Percentiles rank a stretch among this genome's conserved stretches.
These are phyloP conservation scores for Kalaharituber pfeilii DNA, from an alignment of 2,329 filamentous ascomycete species.

Conservation along the genomic window DNA sequence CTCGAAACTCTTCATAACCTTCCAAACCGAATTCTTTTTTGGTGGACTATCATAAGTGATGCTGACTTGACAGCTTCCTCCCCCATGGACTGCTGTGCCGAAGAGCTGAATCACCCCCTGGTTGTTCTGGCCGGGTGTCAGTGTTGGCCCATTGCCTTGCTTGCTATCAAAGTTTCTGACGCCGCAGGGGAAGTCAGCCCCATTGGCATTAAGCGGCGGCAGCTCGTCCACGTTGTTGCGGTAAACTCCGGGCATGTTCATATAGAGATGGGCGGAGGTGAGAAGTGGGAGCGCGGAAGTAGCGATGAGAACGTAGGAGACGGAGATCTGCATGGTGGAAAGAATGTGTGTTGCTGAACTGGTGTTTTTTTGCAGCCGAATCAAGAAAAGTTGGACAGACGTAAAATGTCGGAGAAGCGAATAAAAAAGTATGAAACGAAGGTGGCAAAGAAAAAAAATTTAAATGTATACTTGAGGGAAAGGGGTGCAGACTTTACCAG, in stretches of 20 bases:
- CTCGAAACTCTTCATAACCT: conserved; percentile 74
- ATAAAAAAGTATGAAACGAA: too few relatives aligned
- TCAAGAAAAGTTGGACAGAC: too few relatives aligned
- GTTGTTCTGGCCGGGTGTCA: conserved; percentile 44
- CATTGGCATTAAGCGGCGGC: conserved; percentile 42
- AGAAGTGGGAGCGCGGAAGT: conserved; percentile 40
- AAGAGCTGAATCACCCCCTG: neutral
- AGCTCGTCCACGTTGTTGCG: conserved; percentile 31
- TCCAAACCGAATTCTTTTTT: conserved; percentile 48
- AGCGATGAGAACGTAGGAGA: conserved; percentile 36
- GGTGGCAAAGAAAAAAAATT: too few relatives aligned
- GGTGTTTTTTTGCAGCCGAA: too few relatives aligned
- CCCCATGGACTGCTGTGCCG: conserved; percentile 69
- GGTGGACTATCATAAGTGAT: conserved; percentile 52
- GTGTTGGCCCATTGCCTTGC: conserved; percentile 38
- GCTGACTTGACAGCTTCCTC: conserved; percentile 79
- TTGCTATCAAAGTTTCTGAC: conserved; percentile 40
- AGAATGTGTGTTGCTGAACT: too few relatives aligned
- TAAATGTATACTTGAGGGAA: too few relatives aligned
- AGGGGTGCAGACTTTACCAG: too few relatives aligned
- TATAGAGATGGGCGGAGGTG: conserved; percentile 56
- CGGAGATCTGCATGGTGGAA: conserved; percentile 32
- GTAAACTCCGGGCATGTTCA: conserved; percentile 35
- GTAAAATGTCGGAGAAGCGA: too few relatives aligned
- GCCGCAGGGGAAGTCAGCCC: conserved; percentile 67